Base-by-base conservation (phyloP, 2,329 filamentous ascomycete species). In the Fusarium floridanum region DNA sequence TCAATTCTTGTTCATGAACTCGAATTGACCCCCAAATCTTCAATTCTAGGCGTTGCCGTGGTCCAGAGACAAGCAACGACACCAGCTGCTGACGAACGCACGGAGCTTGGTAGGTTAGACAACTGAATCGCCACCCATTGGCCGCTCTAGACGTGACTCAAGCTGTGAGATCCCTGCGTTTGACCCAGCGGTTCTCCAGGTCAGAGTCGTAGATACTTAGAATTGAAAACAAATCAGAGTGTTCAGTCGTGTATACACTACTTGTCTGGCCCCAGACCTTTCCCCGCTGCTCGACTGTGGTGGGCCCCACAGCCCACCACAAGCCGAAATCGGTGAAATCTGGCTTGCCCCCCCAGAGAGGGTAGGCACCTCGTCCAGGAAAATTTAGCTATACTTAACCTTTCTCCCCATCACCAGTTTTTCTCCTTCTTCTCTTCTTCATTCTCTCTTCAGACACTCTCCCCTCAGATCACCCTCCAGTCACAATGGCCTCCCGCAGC, bases 401-500 rank as follows among this genome's bases (percentile, higher is more conserved):
- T 76, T 77, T 78, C 72, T 76, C 79, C 76, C 64, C 74, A 71
- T 67, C 70, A 34, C 24, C 27, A n/a, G n/a, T 34, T 24, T 62
- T 66, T 66, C 34, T 65, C 68, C 36, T 61, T 68, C 64, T 37
- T 64, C 68, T 56, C 53, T 69, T 76, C 73, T 66, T 76, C 74
- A 80, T 80, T 74, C 76, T 76, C 78, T 76, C 72, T 77, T 79
- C 76, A 80, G 63, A 74, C 72, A 68, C 66, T 76, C 72, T 76
- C 73, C 71, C 61, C 74, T 75, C 43, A 29, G 16, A 50, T 50
- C 45, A 11, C 56, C 71, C 53, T 71, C 70, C 76, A 79, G 68
- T 85, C 85, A 90, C 84, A 87, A 95, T 96, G 94, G 93, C 94
- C 84, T 94, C 93, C 81, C 90, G 93, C 86, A 91, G 87, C 87